phyloP scores from a whole-genome alignment of 305 asterid species.

The Fraxinus velutina region DNA sequence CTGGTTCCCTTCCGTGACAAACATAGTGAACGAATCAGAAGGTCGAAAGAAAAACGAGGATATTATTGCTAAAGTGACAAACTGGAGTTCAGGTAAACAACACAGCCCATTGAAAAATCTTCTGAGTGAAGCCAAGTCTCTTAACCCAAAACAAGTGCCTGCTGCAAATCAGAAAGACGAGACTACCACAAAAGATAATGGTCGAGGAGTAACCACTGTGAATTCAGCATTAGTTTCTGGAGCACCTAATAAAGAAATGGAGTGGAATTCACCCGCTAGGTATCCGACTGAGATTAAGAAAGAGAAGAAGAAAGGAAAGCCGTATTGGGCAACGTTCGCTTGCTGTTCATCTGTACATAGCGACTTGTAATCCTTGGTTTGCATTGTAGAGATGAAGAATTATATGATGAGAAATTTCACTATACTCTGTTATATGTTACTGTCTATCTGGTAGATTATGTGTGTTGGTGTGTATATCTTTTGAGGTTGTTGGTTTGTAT shows the following conservation, averaged over 20 bases:
- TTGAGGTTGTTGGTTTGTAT: not conserved
- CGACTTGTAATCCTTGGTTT: constrained; percentile 36
- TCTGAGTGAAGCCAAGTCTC: constrained; percentile 59
- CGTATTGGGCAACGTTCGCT: constrained; percentile 80
- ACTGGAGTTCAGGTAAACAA: constrained; percentile 58
- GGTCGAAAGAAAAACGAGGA: constrained; percentile 88
- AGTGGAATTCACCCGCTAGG: constrained; percentile 89
- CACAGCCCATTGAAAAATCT: constrained; percentile 54
- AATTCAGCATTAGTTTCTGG: constrained; percentile 34
- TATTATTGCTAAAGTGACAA: constrained; percentile 70
- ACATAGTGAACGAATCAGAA: constrained; percentile 66
- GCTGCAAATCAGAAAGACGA: constrained; percentile 35
- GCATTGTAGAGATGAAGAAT: not conserved
- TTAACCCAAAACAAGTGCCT: constrained; percentile 41
- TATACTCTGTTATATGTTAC: not conserved
- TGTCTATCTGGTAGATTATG: not conserved
- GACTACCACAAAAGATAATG: constrained; percentile 35
- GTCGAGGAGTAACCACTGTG: constrained; percentile 34
- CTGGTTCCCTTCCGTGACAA: constrained; percentile 74
- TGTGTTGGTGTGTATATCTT: not conserved
- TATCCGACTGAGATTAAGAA: constrained; percentile 73
- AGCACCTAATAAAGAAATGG: constrained; percentile 44
- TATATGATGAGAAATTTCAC: not conserved
- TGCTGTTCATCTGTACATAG: constrained; percentile 78
- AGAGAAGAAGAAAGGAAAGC: constrained; percentile 68